phyloP scores from a whole-genome alignment of 495 filamentous ascomycete genomes.

The Lasiosphaeriaceae sp. region DNA sequence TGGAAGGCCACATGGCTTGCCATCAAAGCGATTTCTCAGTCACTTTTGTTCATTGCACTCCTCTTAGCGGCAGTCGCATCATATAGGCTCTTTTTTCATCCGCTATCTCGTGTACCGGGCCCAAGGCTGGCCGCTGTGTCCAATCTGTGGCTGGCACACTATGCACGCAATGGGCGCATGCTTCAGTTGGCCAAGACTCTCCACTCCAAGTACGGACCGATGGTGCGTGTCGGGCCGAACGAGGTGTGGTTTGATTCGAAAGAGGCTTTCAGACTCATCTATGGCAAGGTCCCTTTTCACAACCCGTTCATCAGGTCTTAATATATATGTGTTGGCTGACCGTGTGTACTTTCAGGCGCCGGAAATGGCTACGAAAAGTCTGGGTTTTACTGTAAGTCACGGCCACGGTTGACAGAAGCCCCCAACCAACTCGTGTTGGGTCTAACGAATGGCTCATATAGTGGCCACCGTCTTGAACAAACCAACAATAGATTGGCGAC shows the following conservation, averaged over 20 bases:
- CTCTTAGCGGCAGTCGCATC: background rate
- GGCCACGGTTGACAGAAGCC: background rate
- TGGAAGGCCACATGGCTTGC: background rate
- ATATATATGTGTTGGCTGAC: background rate
- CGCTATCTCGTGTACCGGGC: conserved; percentile 31
- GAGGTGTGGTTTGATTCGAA: conserved; percentile 48
- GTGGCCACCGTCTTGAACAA: conserved; percentile 28
- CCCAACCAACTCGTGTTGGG: background rate
- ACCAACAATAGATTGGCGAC: conserved; percentile 17
- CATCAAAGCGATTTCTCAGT: background rate
- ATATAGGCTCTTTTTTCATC: conserved; percentile 31
- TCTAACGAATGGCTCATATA: conserved; percentile 8
- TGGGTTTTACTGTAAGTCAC: conserved; percentile 34
- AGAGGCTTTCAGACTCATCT: conserved; percentile 39
- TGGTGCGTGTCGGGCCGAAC: conserved; percentile 56
- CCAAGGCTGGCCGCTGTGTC: conserved; percentile 35
- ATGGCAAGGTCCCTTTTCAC: conserved; percentile 29
- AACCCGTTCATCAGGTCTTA: too few species aligned
- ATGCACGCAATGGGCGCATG: conserved; percentile 29
- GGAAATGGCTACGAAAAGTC: conserved; percentile 32
- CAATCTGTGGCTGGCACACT: conserved; percentile 34
- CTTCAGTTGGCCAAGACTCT: conserved; percentile 29
- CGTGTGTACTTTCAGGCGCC: conserved; percentile 19
- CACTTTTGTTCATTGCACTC: background rate
- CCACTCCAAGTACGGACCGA: conserved; percentile 48